Percentiles rank a stretch among this genome's conserved stretches.
These are phyloP conservation scores for Coniella vitis DNA, from an alignment of 2,329 filamentous ascomycete genomes.

Conservation along the genomic window DNA sequence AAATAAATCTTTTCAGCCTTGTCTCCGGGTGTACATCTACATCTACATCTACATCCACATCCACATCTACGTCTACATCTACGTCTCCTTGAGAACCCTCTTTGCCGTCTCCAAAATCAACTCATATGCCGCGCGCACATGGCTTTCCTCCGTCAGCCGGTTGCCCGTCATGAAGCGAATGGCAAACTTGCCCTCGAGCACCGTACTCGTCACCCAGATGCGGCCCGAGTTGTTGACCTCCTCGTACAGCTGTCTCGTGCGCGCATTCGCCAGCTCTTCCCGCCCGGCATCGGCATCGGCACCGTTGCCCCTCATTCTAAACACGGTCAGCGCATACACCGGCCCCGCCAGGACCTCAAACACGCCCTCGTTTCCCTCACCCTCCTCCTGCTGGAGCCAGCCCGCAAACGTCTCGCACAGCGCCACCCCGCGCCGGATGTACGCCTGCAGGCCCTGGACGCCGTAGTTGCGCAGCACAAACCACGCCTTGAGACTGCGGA, in stretches of 20 bases:
- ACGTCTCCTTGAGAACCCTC: slow-evolving; percentile 34
- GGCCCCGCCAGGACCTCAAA: slow-evolving; percentile 72
- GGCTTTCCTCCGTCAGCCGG: slow-evolving; percentile 61
- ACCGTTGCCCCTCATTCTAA: slow-evolving; percentile 46
- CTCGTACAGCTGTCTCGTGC: slow-evolving; percentile 73
- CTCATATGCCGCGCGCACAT: slow-evolving; percentile 67
- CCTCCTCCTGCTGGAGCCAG: too few relatives aligned
- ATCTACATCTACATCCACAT: too few relatives aligned
- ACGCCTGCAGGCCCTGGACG: slow-evolving; percentile 58
- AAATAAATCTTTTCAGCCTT: too few relatives aligned
- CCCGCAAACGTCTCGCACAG: slow-evolving; percentile 65
- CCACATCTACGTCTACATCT: too few relatives aligned
- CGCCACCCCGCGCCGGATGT: slow-evolving; percentile 62
- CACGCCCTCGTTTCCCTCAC: slow-evolving; percentile 55
- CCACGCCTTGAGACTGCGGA: slow-evolving; percentile 89
- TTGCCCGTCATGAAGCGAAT: slow-evolving; percentile 78
- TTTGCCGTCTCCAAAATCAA: slow-evolving; percentile 61
- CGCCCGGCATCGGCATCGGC: slow-evolving; percentile 20
- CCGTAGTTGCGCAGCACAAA: slow-evolving; percentile 85
- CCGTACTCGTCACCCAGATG: slow-evolving; percentile 73
- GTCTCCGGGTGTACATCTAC: neutral
- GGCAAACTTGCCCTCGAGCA: slow-evolving; percentile 65
- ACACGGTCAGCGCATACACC: slow-evolving; percentile 71
- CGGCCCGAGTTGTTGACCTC: slow-evolving; percentile 65
- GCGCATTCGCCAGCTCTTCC: slow-evolving; percentile 49